phyloP scores from a whole-genome alignment of 306 rosid genomes.

The Quercus engelmannii region DNA sequence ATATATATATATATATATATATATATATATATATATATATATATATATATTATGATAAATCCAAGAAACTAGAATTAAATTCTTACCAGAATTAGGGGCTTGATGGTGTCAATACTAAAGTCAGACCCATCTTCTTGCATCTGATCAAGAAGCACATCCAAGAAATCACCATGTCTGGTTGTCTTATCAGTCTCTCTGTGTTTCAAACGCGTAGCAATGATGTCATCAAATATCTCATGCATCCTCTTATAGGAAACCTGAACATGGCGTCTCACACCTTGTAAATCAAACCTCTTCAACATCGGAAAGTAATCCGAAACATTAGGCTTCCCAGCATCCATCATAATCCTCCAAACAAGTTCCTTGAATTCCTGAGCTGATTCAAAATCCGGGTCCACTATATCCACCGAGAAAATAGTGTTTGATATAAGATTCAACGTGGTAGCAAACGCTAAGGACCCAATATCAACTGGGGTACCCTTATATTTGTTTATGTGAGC shows the following conservation, averaged over 20 bases:
- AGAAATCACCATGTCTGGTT: slow-evolving; percentile 33
- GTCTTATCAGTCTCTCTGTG: not conserved
- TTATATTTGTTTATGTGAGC: slow-evolving; percentile 26
- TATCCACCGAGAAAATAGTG: slow-evolving; percentile 54
- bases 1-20: too few relatives aligned
- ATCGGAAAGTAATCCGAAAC: slow-evolving; percentile 51
- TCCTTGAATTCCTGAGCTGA: slow-evolving; percentile 53
- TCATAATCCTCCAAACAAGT: slow-evolving; percentile 66
- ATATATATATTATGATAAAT: not conserved
- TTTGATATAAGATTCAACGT: slow-evolving; percentile 50
- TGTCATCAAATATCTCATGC: slow-evolving; percentile 44
- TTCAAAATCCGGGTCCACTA: slow-evolving; percentile 43
- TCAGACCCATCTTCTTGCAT: slow-evolving; percentile 15
- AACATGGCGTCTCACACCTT: slow-evolving; percentile 44
- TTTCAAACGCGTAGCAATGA: slow-evolving; percentile 31
- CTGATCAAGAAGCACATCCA: slow-evolving; percentile 54
- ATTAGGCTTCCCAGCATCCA: slow-evolving; percentile 51
- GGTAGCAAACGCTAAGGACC: slow-evolving; percentile 40
- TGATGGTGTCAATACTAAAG: slow-evolving; percentile 39
- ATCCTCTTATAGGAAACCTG: slow-evolving; percentile 40
- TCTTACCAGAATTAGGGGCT: slow-evolving; percentile 50
- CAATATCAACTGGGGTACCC: slow-evolving; percentile 19
- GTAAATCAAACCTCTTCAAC: slow-evolving; percentile 41
- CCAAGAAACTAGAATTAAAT: not conserved
- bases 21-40: not conserved